Evolutionary conservation across 2,329 filamentous ascomycete genomes (phyloP), one percentile per base, ranked within the genome.

Genomic region (Colletotrichum incanum): DNA sequence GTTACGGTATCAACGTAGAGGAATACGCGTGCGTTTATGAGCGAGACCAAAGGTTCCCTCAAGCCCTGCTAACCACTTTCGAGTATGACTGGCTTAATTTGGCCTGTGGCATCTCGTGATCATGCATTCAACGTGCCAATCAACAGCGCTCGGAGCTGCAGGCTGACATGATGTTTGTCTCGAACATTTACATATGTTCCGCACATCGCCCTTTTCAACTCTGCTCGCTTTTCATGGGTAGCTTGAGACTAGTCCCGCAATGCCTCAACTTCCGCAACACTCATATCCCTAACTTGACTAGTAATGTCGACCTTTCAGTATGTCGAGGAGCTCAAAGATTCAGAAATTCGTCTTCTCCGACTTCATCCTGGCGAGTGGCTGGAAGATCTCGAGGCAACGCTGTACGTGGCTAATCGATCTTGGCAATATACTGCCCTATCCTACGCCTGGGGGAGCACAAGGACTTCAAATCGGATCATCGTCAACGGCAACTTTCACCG

Each of bases 391-490:
- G 26, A 23, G 16, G 61, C 47, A 16, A 59, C 50, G 14, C 18
- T 74, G 4, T 66, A 71, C 26, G 26, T 70, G 18, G 56, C 65
- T 11, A 12, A 59, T 6, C 31, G 41, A 28, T 5, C 8, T 23
- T 43, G 63, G 11, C 3, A 49, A 8, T 79, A 80, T 28, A 69
- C 64, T 14, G 77, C 78, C 7, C 54, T 80, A 0, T 80, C 77
- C 3, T 80, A 80, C 28, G 76, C 77, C 1, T 79, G 79, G 77
- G 78, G 76, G 1, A 77, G 74, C 65, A 72, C 4, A 41, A 74
- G 43, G 67, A 71, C 26, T 60, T 68, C 18, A 69, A 72, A 50
- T 61, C 28, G 75, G 6, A 73, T 79, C 31, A 37, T 64, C 5
- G 63, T 79, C n/a, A 77, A 79, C 55, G 73, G 73, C n/a, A 54